phyloP scores from a whole-genome alignment of 495 filamentous ascomycete genomes.

The Aspergillus steynii region DNA sequence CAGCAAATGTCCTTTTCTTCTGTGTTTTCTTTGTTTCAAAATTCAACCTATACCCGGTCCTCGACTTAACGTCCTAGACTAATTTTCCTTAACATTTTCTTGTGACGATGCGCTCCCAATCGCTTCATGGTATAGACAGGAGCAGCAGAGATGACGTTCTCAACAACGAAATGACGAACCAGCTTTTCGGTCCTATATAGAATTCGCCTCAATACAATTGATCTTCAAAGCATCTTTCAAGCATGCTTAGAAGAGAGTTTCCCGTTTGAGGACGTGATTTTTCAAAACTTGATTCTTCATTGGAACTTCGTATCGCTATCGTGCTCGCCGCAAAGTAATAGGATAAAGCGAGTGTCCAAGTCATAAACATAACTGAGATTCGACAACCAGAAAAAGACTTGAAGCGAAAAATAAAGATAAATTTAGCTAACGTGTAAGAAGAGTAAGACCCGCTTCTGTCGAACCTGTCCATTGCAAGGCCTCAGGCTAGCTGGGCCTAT shows the following conservation, averaged over 20 bases:
- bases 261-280: no score
- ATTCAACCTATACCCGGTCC: conserved; percentile 53
- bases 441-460: no score
- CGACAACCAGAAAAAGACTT: background rate
- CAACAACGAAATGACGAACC: conserved; percentile 43
- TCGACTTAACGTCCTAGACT: conserved; percentile 42
- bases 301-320: background rate
- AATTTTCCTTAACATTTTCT: conserved; percentile 11
- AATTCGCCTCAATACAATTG: conserved; percentile 12
- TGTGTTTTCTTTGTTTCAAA: conserved; percentile 28
- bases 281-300: no score
- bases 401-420: background rate
- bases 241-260: background rate
- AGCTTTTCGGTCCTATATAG: conserved; percentile 10
- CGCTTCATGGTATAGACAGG: conserved; percentile 23
- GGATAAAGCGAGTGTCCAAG: background rate
- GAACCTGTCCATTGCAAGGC: no score
- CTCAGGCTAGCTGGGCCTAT: no score
- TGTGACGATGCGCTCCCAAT: conserved; percentile 12
- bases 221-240: conserved; percentile 2
- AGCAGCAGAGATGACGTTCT: conserved; percentile 36
- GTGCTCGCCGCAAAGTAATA: background rate
- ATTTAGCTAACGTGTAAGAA: no score
- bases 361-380: background rate
- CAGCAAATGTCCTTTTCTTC: conserved; percentile 19